Evolutionary conservation across 176 grass and related monocot species (phyloP).

Genomic region (Bromus sterilis): DNA sequence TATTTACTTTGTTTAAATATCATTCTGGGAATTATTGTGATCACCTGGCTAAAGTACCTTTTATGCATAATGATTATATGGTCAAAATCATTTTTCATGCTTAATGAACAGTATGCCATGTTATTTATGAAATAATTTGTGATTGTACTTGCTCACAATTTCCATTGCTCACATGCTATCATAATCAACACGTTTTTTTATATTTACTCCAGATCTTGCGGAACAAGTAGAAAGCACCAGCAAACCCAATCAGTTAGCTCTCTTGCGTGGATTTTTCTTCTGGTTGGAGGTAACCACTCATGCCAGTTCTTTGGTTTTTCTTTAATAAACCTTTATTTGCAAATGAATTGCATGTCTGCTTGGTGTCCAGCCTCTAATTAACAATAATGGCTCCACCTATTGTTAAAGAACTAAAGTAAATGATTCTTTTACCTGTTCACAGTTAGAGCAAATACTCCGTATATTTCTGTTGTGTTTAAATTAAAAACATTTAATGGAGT

Average conservation of each 20-base stretch:
- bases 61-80: not conserved
- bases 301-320: not conserved
- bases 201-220: slow-evolving; percentile 41
- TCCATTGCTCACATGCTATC: too few relatives aligned
- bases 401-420: not conserved
- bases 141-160: not conserved
- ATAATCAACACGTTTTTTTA: not conserved
- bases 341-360: not conserved
- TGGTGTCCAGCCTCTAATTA: not conserved
- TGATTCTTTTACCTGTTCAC: not conserved
- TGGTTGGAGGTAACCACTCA: slow-evolving; percentile 50
- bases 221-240: slow-evolving; percentile 22
- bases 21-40: not conserved
- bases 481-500: slow-evolving; percentile 1
- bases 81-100: not conserved
- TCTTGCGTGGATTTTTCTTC: slow-evolving; percentile 75
- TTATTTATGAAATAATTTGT: not conserved
- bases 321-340: not conserved
- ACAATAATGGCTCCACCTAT: not conserved
- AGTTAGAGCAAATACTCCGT: not conserved
- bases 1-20: not conserved
- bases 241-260: slow-evolving; percentile 29
- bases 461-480: not conserved
- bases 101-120: not conserved
- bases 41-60: not conserved